Conservation (phyloP, 352 stramenopile genomes). For the Phytophthora sansomeana region DNA sequence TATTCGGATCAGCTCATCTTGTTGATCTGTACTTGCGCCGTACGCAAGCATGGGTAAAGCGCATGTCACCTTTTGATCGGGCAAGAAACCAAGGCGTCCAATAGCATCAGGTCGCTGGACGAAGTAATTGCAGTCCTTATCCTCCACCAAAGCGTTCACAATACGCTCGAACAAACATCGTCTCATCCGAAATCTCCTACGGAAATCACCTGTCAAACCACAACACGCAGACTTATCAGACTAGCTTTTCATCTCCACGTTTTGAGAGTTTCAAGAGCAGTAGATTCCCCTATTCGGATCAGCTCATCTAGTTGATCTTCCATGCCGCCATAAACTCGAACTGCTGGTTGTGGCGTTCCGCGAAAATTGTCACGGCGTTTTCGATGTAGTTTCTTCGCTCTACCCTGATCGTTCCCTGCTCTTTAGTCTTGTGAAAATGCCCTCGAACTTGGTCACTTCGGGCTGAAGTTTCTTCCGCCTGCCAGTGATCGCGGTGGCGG, state of each 20-base stretch:
- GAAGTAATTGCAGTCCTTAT: slow-evolving; percentile 2
- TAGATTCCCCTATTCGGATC: neutral
- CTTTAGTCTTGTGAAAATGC: slow-evolving; percentile 6
- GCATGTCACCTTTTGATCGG: neutral
- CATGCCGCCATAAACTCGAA: slow-evolving; percentile 8
- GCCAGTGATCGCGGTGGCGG: neutral
- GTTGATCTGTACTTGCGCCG: slow-evolving; percentile 2
- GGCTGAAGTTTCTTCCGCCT: slow-evolving; percentile 15
- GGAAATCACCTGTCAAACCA: no score
- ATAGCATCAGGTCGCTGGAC: neutral
- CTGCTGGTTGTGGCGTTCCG: slow-evolving; percentile 6
- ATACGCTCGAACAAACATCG: neutral
- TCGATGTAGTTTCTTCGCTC: slow-evolving; percentile 12
- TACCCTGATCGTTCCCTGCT: slow-evolving; percentile 2
- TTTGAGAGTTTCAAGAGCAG: neutral
- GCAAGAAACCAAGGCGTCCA: neutral
- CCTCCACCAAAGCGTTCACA: neutral
- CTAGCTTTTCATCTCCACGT: no score
- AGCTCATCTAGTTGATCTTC: slow-evolving; percentile 1
- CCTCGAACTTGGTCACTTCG: slow-evolving; percentile 3
- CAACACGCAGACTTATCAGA: no score
- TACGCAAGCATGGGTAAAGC: neutral
- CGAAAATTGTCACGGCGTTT: neutral
- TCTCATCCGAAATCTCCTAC: slow-evolving; percentile 1
- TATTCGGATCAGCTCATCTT: neutral